These are phyloP conservation scores for Bipolaris cookei DNA, from an alignment of 2,329 filamentous ascomycete genomes.

Conservation along the genomic window DNA sequence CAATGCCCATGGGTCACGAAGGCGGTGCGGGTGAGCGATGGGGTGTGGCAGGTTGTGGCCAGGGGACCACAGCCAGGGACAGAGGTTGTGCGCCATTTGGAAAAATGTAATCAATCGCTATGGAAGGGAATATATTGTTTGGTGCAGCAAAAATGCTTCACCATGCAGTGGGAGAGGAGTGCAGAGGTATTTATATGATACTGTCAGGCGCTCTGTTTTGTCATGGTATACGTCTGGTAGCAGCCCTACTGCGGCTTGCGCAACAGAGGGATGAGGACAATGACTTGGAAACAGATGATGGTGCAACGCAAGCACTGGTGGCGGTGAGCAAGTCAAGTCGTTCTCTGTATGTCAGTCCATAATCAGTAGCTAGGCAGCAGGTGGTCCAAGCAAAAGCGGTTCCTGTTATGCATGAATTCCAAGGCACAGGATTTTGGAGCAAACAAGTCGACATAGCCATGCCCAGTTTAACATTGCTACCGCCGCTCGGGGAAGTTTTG, in stretches of 20 bases:
- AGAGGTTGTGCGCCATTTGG: constrained; percentile 7
- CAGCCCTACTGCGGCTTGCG: constrained; percentile 7
- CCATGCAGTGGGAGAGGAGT: background rate
- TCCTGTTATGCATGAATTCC: background rate
- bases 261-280: background rate
- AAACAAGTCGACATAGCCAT: constrained; percentile 11
- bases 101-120: background rate
- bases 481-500: background rate
- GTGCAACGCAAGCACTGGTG: constrained; percentile 21
- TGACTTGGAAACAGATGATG: background rate
- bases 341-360: constrained; percentile 11
- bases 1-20: constrained; percentile 3
- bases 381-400: background rate
- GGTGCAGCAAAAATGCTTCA: background rate
- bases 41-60: background rate
- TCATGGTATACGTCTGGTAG: constrained; percentile 1
- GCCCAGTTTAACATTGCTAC: constrained; percentile 1
- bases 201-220: background rate
- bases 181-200: constrained; percentile 1
- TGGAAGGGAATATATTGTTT: background rate
- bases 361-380: constrained; percentile 4
- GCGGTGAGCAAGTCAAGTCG: constrained; percentile 11
- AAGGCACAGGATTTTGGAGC: constrained; percentile 8
- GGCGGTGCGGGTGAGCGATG: constrained; percentile 3
- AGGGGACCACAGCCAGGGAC: constrained; percentile 5